A percentile compares a stretch with the other conserved stretches of the same genome.
Conservation (phyloP, 1,284 basidiomycete species). For the Retiboletus flavoniger region DNA sequence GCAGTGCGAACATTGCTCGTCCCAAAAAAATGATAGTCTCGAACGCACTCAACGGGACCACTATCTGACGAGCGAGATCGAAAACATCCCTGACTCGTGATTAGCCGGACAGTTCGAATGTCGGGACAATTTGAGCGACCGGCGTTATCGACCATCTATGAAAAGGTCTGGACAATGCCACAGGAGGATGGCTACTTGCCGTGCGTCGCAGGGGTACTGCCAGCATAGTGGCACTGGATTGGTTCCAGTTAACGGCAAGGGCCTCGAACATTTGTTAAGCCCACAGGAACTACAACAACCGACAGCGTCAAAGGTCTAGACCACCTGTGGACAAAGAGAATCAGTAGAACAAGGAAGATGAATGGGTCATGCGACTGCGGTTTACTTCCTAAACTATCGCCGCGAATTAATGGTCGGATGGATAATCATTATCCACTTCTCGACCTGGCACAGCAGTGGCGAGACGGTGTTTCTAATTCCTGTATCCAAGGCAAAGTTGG, state of each 20-base stretch:
- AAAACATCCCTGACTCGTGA: neutral
- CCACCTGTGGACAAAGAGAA: neutral
- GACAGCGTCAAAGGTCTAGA: slow-evolving; percentile 8
- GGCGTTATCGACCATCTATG: neutral
- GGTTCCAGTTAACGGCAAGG: neutral
- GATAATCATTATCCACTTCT: neutral
- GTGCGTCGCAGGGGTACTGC: neutral
- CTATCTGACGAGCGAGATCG: neutral
- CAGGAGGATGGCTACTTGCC: slow-evolving; percentile 6
- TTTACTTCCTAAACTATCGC: neutral
- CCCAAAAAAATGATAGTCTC: neutral
- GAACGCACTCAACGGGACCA: slow-evolving; percentile 6
- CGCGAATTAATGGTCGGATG: neutral
- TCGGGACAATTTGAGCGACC: neutral
- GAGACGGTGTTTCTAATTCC: slow-evolving; percentile 1
- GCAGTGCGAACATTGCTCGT: neutral
- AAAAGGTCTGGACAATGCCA: slow-evolving; percentile 12
- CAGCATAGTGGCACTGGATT: neutral
- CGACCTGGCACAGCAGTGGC: neutral
- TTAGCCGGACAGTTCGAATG: neutral
- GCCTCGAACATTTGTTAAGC: slow-evolving; percentile 14
- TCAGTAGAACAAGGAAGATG: neutral
- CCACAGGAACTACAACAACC: slow-evolving; percentile 8
- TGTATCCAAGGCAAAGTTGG: neutral
- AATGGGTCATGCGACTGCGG: neutral